These are phyloP conservation scores for Pichia cephalocereana DNA, from an alignment of 805 yeast genomes.

Conservation along the genomic window DNA sequence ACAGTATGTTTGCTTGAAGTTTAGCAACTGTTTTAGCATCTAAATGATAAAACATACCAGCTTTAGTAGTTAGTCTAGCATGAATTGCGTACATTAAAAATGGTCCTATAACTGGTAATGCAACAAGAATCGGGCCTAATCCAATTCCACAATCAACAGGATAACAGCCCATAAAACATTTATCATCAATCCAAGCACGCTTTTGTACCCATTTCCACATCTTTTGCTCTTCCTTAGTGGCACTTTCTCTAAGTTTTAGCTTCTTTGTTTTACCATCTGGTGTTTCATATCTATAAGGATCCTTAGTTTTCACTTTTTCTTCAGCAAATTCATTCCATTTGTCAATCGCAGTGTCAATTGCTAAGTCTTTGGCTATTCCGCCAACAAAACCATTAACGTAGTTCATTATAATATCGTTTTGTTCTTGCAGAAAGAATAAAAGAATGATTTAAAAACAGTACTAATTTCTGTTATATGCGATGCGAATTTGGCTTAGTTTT, in stretches of 20 bases:
- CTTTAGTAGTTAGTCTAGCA: conserved; percentile 52
- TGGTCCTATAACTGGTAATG: conserved; percentile 80
- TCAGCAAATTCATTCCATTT: conserved; percentile 59
- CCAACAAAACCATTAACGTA: conserved; percentile 3
- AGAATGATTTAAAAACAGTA: not conserved
- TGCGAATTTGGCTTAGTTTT: too few species aligned
- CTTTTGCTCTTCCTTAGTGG: conserved; percentile 50
- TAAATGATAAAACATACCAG: conserved; percentile 45
- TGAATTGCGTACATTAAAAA: conserved; percentile 71
- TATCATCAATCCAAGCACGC: conserved; percentile 83
- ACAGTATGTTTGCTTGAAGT: conserved; percentile 64
- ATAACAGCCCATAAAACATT: conserved; percentile 71
- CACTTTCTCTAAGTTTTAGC: conserved; percentile 50
- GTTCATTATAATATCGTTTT: not conserved
- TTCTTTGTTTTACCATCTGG: conserved; percentile 44
- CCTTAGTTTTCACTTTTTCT: conserved; percentile 50
- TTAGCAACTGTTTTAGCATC: conserved; percentile 55
- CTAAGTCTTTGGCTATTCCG: conserved; percentile 9
- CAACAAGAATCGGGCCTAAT: conserved; percentile 58
- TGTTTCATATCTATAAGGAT: conserved; percentile 52
- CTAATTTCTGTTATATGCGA: too few species aligned
- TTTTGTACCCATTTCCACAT: conserved; percentile 66
- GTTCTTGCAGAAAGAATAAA: not conserved
- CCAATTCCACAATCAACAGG: conserved; percentile 73
- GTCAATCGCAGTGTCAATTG: conserved; percentile 31